These are phyloP conservation scores for Penicillium sp. DNA, from an alignment of 2,329 filamentous ascomycete species.

Conservation along the genomic window DNA sequence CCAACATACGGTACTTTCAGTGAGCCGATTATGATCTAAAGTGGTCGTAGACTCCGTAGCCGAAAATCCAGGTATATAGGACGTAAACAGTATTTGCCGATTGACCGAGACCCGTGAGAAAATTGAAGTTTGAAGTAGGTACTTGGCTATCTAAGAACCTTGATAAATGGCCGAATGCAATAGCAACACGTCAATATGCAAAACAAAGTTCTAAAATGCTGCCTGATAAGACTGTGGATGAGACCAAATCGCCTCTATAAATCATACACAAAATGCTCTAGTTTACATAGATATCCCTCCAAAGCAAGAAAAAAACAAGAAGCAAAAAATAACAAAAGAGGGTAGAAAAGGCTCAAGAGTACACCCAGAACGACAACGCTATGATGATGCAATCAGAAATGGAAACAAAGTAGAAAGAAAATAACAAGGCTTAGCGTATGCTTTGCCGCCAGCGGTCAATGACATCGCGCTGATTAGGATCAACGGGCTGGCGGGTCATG, in stretches of 20 bases:
- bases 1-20: too few species aligned
- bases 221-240: not conserved
- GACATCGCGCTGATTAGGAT: slow-evolving; percentile 54
- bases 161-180: too few species aligned
- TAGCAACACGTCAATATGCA: too few species aligned
- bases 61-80: too few species aligned
- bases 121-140: too few species aligned
- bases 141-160: too few species aligned
- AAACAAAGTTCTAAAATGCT: not conserved
- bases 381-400: slow-evolving; percentile 14
- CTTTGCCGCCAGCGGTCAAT: slow-evolving; percentile 63
- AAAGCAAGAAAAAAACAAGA: not conserved
- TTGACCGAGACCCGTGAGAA: too few species aligned
- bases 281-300: slow-evolving; percentile 22
- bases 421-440: slow-evolving; percentile 25
- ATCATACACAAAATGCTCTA: slow-evolving; percentile 18
- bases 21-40: too few species aligned
- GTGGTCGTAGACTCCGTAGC: too few species aligned
- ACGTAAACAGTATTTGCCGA: too few species aligned
- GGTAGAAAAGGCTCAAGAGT: slow-evolving; percentile 1
- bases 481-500: slow-evolving; percentile 40
- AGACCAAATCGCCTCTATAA: slow-evolving; percentile 1
- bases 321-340: not conserved
- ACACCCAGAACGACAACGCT: slow-evolving; percentile 19
- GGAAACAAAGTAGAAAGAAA: slow-evolving; percentile 6